phyloP scores from a whole-genome alignment of 2,329 filamentous ascomycete species.

The Trichoderma pleuroti region DNA sequence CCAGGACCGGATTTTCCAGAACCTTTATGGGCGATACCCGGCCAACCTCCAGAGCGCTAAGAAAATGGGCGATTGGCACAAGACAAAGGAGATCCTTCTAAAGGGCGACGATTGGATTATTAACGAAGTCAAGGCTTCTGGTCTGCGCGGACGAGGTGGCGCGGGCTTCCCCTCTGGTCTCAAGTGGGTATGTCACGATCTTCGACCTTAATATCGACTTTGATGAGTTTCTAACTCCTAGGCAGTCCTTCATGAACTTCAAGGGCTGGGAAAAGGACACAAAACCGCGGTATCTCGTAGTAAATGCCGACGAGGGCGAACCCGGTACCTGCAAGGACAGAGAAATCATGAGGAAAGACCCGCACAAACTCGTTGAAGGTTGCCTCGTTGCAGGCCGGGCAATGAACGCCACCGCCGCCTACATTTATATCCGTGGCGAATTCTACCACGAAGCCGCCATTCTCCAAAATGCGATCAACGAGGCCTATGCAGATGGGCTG shows the following conservation, averaged over 20 bases:
- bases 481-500: slow-evolving; percentile 89
- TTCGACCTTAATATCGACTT: neutral
- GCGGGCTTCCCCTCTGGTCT: slow-evolving; percentile 96
- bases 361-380: slow-evolving; percentile 97
- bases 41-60: slow-evolving; percentile 88
- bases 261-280: slow-evolving; percentile 98
- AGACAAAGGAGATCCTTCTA: slow-evolving; percentile 95
- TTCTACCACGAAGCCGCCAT: slow-evolving; percentile 95
- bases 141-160: slow-evolving; percentile 90
- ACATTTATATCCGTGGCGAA: slow-evolving; percentile 99
- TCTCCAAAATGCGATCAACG: slow-evolving; percentile 92
- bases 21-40: slow-evolving; percentile 91
- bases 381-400: slow-evolving; percentile 93
- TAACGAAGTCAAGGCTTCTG: slow-evolving; percentile 93
- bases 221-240: slow-evolving; percentile 1
- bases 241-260: slow-evolving; percentile 98
- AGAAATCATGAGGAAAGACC: slow-evolving; percentile 99
- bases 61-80: slow-evolving; percentile 99
- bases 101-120: slow-evolving; percentile 99
- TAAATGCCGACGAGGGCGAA: slow-evolving; percentile 98
- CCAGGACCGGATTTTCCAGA: slow-evolving; percentile 98
- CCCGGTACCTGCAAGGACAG: slow-evolving; percentile 99
- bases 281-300: slow-evolving; percentile 92
- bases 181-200: slow-evolving; percentile 77
- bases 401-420: slow-evolving; percentile 98